Base-by-base conservation (phyloP, 164 flowering plant genomes). In the Magnolia officinalis region DNA sequence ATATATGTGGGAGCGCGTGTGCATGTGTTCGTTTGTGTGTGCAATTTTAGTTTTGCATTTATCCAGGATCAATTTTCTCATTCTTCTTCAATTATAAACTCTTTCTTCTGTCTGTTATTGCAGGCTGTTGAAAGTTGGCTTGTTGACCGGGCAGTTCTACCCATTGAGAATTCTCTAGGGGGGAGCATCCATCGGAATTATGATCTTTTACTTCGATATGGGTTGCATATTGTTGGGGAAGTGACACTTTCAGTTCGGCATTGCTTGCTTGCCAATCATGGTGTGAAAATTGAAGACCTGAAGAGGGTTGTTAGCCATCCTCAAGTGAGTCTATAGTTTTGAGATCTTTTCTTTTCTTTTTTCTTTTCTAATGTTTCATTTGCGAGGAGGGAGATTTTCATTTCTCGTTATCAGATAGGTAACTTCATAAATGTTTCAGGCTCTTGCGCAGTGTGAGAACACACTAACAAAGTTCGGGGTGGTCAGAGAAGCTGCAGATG, bases 191-290 rank as follows among this genome's bases (percentile, higher is more conserved):
- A 93, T 78, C 84, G 96, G 76, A 96, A 96, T 76, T 93, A 96
- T 82, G 99, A 96, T 70, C 94, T 96, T 67, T 83, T 96, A 76
- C 91, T 96, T 70, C 87, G 95, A 16, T 95, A 96, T 73, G 86
- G 85, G n/a, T 84, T 96, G 85, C 98, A 96, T 81, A 96, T 96
- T 74, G 99, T 96, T 78, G 99, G 99, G 68, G 99, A 96, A 86
- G 99, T 96, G 63, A 87, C 89, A 79, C 82, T 90, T 81, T 80
- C 89, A 50, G 85, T 96, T 19, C 84, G 91, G 49, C 98, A 96
- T 83, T 96, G 98, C 85, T 89, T 96, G 74, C 82, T 94, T 59
- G 98, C 97, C 67, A 92, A 89, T 78, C 89, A 86, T 71, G 98
- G 91, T 74, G 91, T 94, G 72, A 77, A 84, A 83, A 49, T 89